Evolutionary conservation across 805 yeast species (phyloP).

Genomic region (Teunomyces cretensis): DNA sequence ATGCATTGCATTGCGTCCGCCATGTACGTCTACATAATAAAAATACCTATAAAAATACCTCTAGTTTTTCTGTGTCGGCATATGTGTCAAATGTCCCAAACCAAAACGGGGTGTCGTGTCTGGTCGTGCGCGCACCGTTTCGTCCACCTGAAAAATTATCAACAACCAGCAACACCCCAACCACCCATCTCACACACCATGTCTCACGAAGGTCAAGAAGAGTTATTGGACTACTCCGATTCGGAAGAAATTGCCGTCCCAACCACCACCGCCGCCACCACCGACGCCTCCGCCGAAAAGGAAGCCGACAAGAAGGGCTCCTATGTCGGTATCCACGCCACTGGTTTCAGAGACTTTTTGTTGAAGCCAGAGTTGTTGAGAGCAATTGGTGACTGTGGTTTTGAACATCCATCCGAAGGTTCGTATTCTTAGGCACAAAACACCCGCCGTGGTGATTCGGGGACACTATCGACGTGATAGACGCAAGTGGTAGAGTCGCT

Average conservation of each 20-base stretch:
- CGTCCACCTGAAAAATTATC: constrained; percentile 4
- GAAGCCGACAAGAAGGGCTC: constrained; percentile 90
- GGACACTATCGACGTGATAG: background rate
- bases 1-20: background rate
- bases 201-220: constrained; percentile 99
- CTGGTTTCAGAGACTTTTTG: constrained; percentile 96
- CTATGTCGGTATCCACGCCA: constrained; percentile 96
- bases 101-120: background rate
- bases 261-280: constrained; percentile 38
- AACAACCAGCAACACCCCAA: constrained; percentile 1
- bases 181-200: constrained; percentile 30
- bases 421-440: constrained; percentile 46
- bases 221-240: constrained; percentile 97
- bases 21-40: no score
- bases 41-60: background rate
- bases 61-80: background rate
- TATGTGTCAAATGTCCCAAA: background rate
- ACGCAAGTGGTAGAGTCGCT: background rate
- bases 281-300: constrained; percentile 51
- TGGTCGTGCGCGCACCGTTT: background rate
- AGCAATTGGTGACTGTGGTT: constrained; percentile 98
- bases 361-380: constrained; percentile 95
- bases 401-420: constrained; percentile 99
- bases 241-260: constrained; percentile 89
- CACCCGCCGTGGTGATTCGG: background rate